phyloP scores from a whole-genome alignment of 257 asterid genomes.

The Verbascum thapsus region DNA sequence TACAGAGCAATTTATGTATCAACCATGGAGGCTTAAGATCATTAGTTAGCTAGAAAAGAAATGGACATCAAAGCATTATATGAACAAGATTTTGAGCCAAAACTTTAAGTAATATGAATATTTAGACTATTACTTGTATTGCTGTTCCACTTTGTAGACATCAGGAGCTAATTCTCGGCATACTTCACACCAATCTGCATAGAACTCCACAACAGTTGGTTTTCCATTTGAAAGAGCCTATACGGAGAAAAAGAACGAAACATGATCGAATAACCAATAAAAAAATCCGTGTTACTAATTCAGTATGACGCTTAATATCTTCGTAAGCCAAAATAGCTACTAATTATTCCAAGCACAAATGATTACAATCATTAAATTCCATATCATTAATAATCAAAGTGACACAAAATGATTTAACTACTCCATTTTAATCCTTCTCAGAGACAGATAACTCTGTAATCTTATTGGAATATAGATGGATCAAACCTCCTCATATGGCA shows the following conservation, averaged over 20 bases:
- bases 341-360: background rate
- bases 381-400: too few species aligned
- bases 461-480: background rate
- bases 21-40: background rate
- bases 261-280: conserved; percentile 1
- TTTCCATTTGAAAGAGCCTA: conserved; percentile 92
- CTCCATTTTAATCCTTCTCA: background rate
- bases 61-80: background rate
- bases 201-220: conserved; percentile 98
- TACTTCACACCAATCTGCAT: conserved; percentile 99
- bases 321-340: conserved; percentile 12
- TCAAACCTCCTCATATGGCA: conserved; percentile 90
- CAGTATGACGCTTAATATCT: too few species aligned
- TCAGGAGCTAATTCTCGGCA: conserved; percentile 90
- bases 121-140: conserved; percentile 60
- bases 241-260: background rate
- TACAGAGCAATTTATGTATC: background rate
- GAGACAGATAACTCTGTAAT: background rate
- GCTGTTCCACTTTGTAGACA: conserved; percentile 82
- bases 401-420: background rate
- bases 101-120: background rate
- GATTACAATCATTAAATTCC: background rate
- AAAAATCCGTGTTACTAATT: background rate
- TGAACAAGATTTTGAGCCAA: background rate
- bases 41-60: background rate